phyloP scores from a whole-genome alignment of 2,329 filamentous ascomycete genomes.

The Cercospora beticola region DNA sequence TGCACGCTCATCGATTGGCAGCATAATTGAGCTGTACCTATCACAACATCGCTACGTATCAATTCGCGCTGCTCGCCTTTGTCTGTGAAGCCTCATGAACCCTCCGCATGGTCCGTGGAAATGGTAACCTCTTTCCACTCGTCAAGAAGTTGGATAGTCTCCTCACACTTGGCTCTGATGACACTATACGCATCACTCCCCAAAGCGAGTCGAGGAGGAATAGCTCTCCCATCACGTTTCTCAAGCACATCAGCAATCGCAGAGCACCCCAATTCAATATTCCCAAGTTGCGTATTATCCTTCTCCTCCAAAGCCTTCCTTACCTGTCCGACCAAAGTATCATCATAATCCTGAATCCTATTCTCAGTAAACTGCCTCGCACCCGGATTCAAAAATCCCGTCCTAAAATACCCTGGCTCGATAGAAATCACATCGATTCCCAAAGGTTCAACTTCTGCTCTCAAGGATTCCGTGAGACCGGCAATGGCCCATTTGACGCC shows the following conservation, averaged over 20 bases:
- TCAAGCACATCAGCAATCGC: slow-evolving; percentile 59
- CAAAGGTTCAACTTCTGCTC: slow-evolving; percentile 45
- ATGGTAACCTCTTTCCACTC: slow-evolving; percentile 52
- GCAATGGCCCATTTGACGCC: slow-evolving; percentile 51
- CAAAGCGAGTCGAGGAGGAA: slow-evolving; percentile 57
- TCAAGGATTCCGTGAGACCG: slow-evolving; percentile 48
- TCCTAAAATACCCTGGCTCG: slow-evolving; percentile 58
- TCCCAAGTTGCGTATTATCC: slow-evolving; percentile 55
- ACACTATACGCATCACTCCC: slow-evolving; percentile 48
- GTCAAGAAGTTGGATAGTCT: slow-evolving; percentile 47
- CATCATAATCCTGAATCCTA: slow-evolving; percentile 35
- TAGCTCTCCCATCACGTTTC: slow-evolving; percentile 47
- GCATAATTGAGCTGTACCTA: neutral
- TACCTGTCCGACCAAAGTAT: slow-evolving; percentile 38
- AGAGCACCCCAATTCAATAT: slow-evolving; percentile 54
- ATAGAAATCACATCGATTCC: slow-evolving; percentile 47
- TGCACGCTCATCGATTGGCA: neutral
- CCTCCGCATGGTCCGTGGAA: slow-evolving; percentile 20
- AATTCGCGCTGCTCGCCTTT: neutral
- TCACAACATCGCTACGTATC: neutral
- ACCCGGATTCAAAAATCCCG: slow-evolving; percentile 46
- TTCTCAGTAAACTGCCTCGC: slow-evolving; percentile 17
- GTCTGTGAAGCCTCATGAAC: neutral
- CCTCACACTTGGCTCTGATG: slow-evolving; percentile 47
- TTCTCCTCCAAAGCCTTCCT: slow-evolving; percentile 38